phyloP scores from a whole-genome alignment of 179 eudicot genomes.

The Spinacia oleracea region DNA sequence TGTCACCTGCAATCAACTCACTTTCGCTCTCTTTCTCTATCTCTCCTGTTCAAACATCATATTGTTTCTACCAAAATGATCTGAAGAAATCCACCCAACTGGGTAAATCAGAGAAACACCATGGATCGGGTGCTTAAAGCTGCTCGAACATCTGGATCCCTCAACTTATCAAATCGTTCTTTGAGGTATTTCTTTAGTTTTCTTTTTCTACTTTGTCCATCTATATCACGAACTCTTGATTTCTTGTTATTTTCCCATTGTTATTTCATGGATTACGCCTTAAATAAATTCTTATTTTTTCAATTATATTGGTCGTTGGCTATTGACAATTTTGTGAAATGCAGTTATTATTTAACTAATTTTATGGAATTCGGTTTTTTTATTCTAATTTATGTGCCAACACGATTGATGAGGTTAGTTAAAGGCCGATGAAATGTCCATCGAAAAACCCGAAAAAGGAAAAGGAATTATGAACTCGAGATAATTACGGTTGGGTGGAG shows the following conservation, averaged over 20 bases:
- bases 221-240: not conserved
- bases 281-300: not conserved
- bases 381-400: no score
- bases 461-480: not conserved
- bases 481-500: not conserved
- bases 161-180: conserved; percentile 86
- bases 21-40: not conserved
- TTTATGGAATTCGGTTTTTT: not conserved
- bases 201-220: not conserved
- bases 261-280: not conserved
- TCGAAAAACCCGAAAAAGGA: not conserved
- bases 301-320: not conserved
- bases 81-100: conserved; percentile 19
- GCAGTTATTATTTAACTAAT: not conserved
- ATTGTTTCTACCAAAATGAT: not conserved
- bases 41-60: not conserved
- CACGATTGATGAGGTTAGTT: not conserved
- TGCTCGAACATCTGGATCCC: conserved; percentile 86
- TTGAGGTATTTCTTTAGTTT: conserved; percentile 42
- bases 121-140: conserved; percentile 90
- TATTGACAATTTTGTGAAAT: not conserved
- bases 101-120: not conserved
- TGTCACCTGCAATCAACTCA: not conserved
- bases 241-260: no score
- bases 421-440: not conserved